Percentiles rank a stretch among this genome's conserved stretches.
These are phyloP conservation scores for Tulasnella sp. DNA, from an alignment of 768 basidiomycete genomes.

Conservation along the genomic window DNA sequence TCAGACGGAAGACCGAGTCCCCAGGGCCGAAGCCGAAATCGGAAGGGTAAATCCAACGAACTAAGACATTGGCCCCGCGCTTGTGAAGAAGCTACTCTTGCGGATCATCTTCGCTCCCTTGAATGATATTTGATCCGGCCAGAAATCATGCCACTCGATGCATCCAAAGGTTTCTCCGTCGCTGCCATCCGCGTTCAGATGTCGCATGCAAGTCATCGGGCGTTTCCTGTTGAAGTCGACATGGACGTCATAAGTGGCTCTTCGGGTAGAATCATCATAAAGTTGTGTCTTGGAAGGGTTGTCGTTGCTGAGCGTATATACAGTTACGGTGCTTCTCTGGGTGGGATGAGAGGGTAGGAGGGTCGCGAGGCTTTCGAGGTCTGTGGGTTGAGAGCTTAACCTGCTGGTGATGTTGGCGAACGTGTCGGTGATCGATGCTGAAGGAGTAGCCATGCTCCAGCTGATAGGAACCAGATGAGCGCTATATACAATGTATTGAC, in stretches of 20 bases:
- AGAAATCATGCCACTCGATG: slow-evolving; percentile 10
- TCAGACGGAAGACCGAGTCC: background rate
- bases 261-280: background rate
- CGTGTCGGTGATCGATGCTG: background rate
- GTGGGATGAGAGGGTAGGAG: slow-evolving; percentile 6
- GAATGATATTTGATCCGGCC: slow-evolving; percentile 10
- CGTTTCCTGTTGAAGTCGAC: slow-evolving; percentile 8
- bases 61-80: background rate
- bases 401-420: background rate
- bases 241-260: background rate
- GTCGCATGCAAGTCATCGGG: slow-evolving; percentile 8
- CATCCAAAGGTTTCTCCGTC: slow-evolving; percentile 1
- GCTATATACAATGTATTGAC: too few relatives aligned
- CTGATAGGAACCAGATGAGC: too few relatives aligned
- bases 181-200: background rate
- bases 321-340: background rate
- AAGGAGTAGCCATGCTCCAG: background rate
- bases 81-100: slow-evolving; percentile 11
- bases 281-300: slow-evolving; percentile 9
- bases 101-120: slow-evolving; percentile 10
- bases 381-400: background rate
- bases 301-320: slow-evolving; percentile 7
- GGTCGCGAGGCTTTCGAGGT: slow-evolving; percentile 2
- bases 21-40: background rate
- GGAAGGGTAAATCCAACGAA: background rate